Conservation (phyloP, 2,329 filamentous ascomycete genomes). For the Xylaria sp. region DNA sequence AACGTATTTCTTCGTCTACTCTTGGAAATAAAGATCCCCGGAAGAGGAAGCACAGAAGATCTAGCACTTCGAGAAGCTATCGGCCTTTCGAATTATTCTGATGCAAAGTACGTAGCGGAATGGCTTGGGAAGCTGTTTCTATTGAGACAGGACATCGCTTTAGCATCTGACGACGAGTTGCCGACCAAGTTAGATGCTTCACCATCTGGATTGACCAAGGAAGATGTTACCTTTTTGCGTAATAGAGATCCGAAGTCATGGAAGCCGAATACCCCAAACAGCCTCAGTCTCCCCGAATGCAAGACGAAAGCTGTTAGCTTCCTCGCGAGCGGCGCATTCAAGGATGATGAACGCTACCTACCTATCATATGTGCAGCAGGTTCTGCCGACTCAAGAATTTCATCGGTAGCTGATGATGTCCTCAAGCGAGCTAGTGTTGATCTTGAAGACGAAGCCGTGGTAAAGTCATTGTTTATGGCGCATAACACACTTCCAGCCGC, state of each 20-base stretch:
- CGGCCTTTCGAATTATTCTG: conserved; percentile 71
- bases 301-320: conserved; percentile 77
- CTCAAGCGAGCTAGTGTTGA: conserved; percentile 81
- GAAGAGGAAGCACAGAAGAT: conserved; percentile 83
- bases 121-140: conserved; percentile 84
- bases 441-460: conserved; percentile 73
- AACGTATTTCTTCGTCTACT: conserved; percentile 83
- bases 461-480: conserved; percentile 74
- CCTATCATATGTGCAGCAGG: conserved; percentile 85
- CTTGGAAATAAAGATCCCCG: conserved; percentile 75
- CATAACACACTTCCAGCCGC: conserved; percentile 79
- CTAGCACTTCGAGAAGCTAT: conserved; percentile 71
- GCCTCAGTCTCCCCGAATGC: conserved; percentile 73
- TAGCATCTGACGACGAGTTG: conserved; percentile 42
- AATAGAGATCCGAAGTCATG: conserved; percentile 76
- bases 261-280: conserved; percentile 67
- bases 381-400: conserved; percentile 82
- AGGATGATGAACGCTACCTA: conserved; percentile 82
- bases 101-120: conserved; percentile 77
- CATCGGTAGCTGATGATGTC: conserved; percentile 87
- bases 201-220: conserved; percentile 67
- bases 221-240: conserved; percentile 75
- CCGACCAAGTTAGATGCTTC: conserved; percentile 46
- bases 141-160: conserved; percentile 60
- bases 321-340: conserved; percentile 86